These are phyloP conservation scores for Zygnema cylindricum DNA, from an alignment of 139 green algal species.

Conservation along the genomic window DNA sequence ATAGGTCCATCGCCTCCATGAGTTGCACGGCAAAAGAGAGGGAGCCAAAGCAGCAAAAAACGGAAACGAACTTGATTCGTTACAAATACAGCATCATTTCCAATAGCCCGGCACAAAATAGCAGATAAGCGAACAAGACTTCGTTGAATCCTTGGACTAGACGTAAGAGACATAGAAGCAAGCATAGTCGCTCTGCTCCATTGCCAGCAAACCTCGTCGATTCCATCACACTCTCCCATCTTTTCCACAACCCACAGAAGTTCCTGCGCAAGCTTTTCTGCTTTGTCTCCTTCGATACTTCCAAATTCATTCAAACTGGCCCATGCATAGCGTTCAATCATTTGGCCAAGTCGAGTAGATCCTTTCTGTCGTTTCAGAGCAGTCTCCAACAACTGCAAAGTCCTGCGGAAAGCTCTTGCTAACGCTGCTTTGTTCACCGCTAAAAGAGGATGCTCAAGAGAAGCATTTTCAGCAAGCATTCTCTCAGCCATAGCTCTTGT, in stretches of 20 bases:
- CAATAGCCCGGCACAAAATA: background rate
- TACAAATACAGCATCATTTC: background rate
- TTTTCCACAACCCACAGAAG: constrained; percentile 26
- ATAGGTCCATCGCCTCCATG: constrained; percentile 19
- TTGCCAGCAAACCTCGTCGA: constrained; percentile 12
- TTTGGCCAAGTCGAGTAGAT: background rate
- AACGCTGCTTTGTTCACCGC: background rate
- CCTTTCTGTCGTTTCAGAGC: background rate
- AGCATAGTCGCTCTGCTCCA: constrained; percentile 3
- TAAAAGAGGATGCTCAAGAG: too few relatives aligned
- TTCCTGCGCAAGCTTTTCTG: constrained; percentile 22
- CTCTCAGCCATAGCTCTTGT: too few relatives aligned
- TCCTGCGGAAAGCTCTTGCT: constrained; percentile 10
- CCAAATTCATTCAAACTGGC: background rate
- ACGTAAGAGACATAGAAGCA: background rate
- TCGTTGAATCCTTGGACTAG: constrained; percentile 6
- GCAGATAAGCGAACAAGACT: constrained; percentile 10
- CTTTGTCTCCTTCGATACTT: background rate
- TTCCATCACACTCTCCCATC: constrained; percentile 22
- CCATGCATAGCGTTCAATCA: background rate
- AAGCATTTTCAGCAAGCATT: too few relatives aligned
- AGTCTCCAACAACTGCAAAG: background rate
- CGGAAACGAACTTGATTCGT: background rate
- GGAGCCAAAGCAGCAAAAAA: constrained; percentile 28
- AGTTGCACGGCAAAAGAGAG: constrained; percentile 1